Evolutionary conservation across 2,329 filamentous ascomycete species (phyloP).

Genomic region (Fusarium anguioides): DNA sequence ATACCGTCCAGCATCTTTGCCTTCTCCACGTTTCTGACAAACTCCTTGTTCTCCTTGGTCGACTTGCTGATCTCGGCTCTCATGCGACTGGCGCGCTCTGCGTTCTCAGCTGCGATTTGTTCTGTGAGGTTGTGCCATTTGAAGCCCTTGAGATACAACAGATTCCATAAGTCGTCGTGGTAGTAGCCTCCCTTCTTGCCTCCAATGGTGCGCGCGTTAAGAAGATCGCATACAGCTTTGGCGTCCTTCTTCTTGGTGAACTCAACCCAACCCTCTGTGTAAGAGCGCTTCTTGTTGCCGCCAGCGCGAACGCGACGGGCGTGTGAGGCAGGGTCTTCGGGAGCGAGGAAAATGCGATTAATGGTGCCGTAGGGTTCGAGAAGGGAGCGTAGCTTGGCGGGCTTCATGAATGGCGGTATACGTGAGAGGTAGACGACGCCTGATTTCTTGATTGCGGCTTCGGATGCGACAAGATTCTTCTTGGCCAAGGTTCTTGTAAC

Average conservation of each 20-base stretch:
- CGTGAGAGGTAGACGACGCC: conserved; percentile 87
- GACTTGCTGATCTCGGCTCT: conserved; percentile 81
- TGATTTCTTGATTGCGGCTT: conserved; percentile 75
- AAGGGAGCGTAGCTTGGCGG: conserved; percentile 78
- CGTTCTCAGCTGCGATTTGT: conserved; percentile 84
- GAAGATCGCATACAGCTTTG: conserved; percentile 77
- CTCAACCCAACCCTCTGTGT: conserved; percentile 88
- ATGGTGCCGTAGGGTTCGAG: conserved; percentile 80
- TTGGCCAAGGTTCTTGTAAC: conserved; percentile 68
- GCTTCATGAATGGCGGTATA: conserved; percentile 90
- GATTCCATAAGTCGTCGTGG: conserved; percentile 87
- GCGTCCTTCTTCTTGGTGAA: conserved; percentile 81
- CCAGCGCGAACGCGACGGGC: conserved; percentile 75
- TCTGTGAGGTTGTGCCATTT: conserved; percentile 83
- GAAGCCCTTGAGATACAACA: conserved; percentile 84
- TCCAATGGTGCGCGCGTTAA: conserved; percentile 82
- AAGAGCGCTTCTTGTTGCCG: conserved; percentile 86
- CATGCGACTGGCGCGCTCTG: conserved; percentile 79
- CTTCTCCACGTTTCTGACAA: conserved; percentile 81
- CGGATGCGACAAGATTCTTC: conserved; percentile 74
- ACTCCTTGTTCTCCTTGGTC: conserved; percentile 83
- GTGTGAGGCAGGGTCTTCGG: conserved; percentile 76
- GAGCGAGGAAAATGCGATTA: conserved; percentile 82
- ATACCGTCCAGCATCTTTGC: conserved; percentile 84
- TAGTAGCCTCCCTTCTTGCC: conserved; percentile 88